phyloP scores from a whole-genome alignment of 139 green algal genomes.

The Ettlia oleoabundans region DNA sequence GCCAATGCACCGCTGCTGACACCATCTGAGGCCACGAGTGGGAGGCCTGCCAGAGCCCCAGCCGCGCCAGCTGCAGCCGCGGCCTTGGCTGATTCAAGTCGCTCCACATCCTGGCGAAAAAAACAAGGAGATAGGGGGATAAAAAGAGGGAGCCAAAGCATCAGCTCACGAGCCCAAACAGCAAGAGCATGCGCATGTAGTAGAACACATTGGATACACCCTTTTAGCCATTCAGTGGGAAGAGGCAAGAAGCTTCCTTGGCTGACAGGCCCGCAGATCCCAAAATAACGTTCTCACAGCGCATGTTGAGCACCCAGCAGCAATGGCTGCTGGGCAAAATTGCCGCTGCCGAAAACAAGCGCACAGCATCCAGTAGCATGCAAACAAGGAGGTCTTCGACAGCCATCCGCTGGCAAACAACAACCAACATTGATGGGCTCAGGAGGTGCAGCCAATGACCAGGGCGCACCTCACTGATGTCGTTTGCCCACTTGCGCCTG shows the following conservation, averaged over 20 bases:
- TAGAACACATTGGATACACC: no score
- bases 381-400: no score
- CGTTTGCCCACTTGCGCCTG: not conserved
- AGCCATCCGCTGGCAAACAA: no score
- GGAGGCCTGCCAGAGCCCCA: conserved; percentile 52
- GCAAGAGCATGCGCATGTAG: no score
- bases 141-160: no score
- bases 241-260: no score
- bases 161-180: no score
- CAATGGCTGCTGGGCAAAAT: not conserved
- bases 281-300: no score
- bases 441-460: not conserved
- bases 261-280: not conserved
- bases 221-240: no score
- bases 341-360: no score
- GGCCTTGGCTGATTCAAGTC: conserved; percentile 67
- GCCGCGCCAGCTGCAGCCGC: conserved; percentile 50
- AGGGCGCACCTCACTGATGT: not conserved
- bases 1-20: not conserved
- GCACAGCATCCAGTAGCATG: not conserved
- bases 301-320: no score
- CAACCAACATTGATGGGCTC: not conserved
- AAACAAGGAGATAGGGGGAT: no score
- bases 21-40: conserved; percentile 37
- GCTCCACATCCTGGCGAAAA: conserved; percentile 61